These are phyloP conservation scores for Aeminium ludgeri DNA, from an alignment of 495 filamentous ascomycete species.

Conservation along the genomic window DNA sequence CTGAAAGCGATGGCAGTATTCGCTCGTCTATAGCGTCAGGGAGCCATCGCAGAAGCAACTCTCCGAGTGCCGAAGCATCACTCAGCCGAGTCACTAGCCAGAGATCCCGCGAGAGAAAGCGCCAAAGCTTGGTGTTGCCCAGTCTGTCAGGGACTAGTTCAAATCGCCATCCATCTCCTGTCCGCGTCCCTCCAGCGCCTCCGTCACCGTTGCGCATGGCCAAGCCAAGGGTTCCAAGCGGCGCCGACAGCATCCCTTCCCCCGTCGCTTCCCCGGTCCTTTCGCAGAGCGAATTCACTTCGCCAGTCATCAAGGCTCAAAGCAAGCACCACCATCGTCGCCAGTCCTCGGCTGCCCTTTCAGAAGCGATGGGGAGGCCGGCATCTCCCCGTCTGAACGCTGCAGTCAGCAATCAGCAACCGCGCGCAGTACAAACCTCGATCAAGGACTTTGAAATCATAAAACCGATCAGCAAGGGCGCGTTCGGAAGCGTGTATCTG, in stretches of 20 bases:
- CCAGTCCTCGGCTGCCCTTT: conserved; percentile 79
- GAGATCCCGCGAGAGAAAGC: conserved; percentile 52
- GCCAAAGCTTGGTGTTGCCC: conserved; percentile 64
- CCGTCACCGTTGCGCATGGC: conserved; percentile 75
- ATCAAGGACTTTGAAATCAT: conserved; percentile 99
- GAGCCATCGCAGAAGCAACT: conserved; percentile 50
- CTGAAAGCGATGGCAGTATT: conserved; percentile 74
- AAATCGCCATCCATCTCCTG: conserved; percentile 73
- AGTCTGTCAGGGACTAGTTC: conserved; percentile 49
- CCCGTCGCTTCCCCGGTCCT: conserved; percentile 81
- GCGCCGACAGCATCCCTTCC: conserved; percentile 60
- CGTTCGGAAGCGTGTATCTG: conserved; percentile 93
- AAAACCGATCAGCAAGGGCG: conserved; percentile 97
- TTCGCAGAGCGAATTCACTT: conserved; percentile 60
- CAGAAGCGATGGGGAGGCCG: conserved; percentile 43
- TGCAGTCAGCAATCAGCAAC: conserved; percentile 44
- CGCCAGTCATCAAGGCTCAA: conserved; percentile 40
- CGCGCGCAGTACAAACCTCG: conserved; percentile 73
- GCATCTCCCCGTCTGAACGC: conserved; percentile 65
- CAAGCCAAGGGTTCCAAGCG: conserved; percentile 64
- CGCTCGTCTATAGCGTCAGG: conserved; percentile 48
- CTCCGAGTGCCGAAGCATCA: conserved; percentile 72
- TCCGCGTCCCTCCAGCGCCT: conserved; percentile 45
- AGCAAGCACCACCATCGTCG: conserved; percentile 55
- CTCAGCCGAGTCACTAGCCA: conserved; percentile 46